These are phyloP conservation scores for Aristolochia fimbriata DNA, from an alignment of 164 flowering plant species.

Conservation along the genomic window DNA sequence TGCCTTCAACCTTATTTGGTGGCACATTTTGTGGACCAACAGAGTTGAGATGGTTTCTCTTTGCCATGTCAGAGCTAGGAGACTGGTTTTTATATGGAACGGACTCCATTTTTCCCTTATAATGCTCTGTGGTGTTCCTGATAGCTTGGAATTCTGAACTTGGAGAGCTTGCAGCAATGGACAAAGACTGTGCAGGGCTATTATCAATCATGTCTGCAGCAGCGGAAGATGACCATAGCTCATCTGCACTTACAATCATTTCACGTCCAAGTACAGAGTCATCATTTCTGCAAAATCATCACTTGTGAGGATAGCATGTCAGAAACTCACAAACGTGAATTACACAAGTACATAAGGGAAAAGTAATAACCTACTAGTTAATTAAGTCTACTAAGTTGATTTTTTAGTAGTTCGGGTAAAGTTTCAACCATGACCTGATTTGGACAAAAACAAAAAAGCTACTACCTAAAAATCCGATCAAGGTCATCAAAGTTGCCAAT, in stretches of 20 bases:
- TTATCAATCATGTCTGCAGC: constrained; percentile 26
- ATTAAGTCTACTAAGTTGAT: too few species aligned
- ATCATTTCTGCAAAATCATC: constrained; percentile 47
- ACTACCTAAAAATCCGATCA: constrained; percentile 74
- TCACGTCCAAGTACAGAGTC: constrained; percentile 65
- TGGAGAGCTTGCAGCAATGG: constrained; percentile 25
- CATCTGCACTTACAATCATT: constrained; percentile 38
- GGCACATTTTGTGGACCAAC: constrained; percentile 11
- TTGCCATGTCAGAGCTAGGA: constrained; percentile 13
- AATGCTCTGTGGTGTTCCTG: constrained; percentile 19
- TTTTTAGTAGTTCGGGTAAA: neutral
- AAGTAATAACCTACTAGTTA: too few species aligned
- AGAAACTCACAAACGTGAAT: constrained; percentile 11
- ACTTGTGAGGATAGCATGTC: constrained; percentile 17
- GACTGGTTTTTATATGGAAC: constrained; percentile 18
- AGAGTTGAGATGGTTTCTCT: constrained; percentile 11
- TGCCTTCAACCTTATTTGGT: constrained; percentile 9
- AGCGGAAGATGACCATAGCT: constrained; percentile 36
- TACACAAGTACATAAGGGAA: too few species aligned
- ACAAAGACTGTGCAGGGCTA: constrained; percentile 35
- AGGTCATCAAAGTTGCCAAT: constrained; percentile 82
- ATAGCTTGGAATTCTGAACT: constrained; percentile 25
- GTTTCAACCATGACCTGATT: neutral
- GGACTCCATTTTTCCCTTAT: constrained; percentile 14
- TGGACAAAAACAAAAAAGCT: neutral